These are phyloP conservation scores for Fagus sylvatica DNA, from an alignment of 306 rosid species.

Conservation along the genomic window DNA sequence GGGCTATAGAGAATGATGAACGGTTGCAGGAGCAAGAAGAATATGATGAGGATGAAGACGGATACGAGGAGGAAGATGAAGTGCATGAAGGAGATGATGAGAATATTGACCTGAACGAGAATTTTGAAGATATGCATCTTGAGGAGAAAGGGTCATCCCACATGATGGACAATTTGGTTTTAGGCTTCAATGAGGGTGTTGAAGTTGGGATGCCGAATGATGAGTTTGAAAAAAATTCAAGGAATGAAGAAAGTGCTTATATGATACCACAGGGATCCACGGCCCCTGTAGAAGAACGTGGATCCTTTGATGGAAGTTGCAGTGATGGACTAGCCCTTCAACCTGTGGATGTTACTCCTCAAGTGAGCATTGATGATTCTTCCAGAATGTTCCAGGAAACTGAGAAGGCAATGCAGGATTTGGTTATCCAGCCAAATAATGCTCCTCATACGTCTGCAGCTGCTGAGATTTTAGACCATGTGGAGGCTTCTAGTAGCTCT, in stretches of 20 bases:
- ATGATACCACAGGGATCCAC: constrained; percentile 41
- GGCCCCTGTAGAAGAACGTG: constrained; percentile 42
- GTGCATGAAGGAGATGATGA: constrained; percentile 81
- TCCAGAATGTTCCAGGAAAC: constrained; percentile 58
- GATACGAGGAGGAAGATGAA: constrained; percentile 89
- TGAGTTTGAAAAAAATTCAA: constrained; percentile 64
- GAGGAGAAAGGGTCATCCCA: constrained; percentile 72
- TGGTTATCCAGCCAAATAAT: constrained; percentile 48
- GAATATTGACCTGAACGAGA: constrained; percentile 52
- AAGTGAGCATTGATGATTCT: constrained; percentile 44
- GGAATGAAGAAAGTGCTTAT: constrained; percentile 49
- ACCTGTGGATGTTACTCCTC: constrained; percentile 46
- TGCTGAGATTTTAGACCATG: constrained; percentile 47
- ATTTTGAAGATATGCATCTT: constrained; percentile 62
- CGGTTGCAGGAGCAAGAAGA: constrained; percentile 92
- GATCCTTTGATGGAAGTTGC: constrained; percentile 45
- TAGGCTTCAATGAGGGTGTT: constrained; percentile 96
- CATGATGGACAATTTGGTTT: constrained; percentile 75
- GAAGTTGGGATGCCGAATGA: constrained; percentile 91
- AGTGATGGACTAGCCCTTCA: constrained; percentile 46
- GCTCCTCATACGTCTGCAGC: constrained; percentile 33
- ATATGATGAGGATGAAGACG: constrained; percentile 94
- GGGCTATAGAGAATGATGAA: constrained; percentile 75
- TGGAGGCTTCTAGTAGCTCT: constrained; percentile 48
- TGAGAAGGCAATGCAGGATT: constrained; percentile 52